Conservation (phyloP, 352 stramenopile genomes). For the Aphanomyces euteiches region DNA sequence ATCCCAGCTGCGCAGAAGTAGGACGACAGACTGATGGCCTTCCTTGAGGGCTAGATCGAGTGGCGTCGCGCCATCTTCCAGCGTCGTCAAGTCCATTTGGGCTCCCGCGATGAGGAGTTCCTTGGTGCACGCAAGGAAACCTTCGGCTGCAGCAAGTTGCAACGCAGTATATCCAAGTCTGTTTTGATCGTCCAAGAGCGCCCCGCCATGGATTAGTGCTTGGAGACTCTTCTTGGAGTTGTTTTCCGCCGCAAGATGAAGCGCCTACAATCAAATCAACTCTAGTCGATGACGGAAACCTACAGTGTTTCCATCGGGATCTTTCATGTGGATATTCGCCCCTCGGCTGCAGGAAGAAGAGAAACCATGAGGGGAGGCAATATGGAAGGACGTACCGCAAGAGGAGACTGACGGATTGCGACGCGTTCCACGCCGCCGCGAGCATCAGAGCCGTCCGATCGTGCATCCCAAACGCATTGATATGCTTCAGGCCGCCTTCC, state of each 20-base stretch:
- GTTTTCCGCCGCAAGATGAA: slow-evolving; percentile 29
- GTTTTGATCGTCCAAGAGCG: slow-evolving; percentile 23
- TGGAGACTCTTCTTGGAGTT: slow-evolving; percentile 27
- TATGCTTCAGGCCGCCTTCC: slow-evolving; percentile 10
- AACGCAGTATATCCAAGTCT: slow-evolving; percentile 18
- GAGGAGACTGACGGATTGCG: slow-evolving; percentile 13
- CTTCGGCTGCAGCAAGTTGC: slow-evolving; percentile 16
- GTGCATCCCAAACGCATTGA: slow-evolving; percentile 20
- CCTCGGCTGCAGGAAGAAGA: slow-evolving; percentile 7
- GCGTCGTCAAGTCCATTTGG: slow-evolving; percentile 11
- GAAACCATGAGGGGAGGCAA: not conserved
- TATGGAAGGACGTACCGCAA: slow-evolving; percentile 5
- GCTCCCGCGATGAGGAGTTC: slow-evolving; percentile 24
- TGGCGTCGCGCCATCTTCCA: slow-evolving; percentile 2
- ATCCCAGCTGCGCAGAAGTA: slow-evolving; percentile 22
- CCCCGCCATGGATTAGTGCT: not conserved
- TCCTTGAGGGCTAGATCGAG: slow-evolving; percentile 24
- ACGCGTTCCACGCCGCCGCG: slow-evolving; percentile 19
- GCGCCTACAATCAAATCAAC: not conserved
- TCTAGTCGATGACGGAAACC: not conserved
- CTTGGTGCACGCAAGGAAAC: slow-evolving; percentile 19
- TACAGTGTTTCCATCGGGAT: slow-evolving; percentile 27
- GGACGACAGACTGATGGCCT: slow-evolving; percentile 1
- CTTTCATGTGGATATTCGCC: slow-evolving; percentile 22
- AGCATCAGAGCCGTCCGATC: slow-evolving; percentile 26